These are phyloP conservation scores for Moricandia moricandioides DNA, from an alignment of 345 rosid species.

Conservation along the genomic window DNA sequence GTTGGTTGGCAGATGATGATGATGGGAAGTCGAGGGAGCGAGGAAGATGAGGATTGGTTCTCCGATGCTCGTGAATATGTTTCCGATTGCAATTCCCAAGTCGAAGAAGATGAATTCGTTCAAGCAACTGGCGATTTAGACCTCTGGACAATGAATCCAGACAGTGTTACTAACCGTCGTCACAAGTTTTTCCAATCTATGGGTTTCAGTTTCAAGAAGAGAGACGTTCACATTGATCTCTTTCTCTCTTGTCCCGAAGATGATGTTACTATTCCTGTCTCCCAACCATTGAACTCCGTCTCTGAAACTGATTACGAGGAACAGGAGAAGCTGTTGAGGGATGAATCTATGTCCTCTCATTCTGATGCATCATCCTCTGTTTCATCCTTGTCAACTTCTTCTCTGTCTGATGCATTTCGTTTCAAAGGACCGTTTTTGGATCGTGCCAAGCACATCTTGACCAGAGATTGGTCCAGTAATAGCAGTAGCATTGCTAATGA, in stretches of 20 bases:
- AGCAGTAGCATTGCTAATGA: constrained; percentile 33
- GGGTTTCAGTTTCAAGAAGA: constrained; percentile 39
- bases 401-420: constrained; percentile 31
- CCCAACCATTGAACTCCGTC: constrained; percentile 17
- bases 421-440: constrained; percentile 35
- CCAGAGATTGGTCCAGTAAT: constrained; percentile 31
- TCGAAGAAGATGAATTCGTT: constrained; percentile 36
- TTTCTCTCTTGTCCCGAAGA: background rate
- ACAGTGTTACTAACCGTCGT: constrained; percentile 59
- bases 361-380: constrained; percentile 13
- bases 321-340: constrained; percentile 30
- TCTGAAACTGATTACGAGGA: constrained; percentile 25
- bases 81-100: constrained; percentile 48
- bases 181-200: constrained; percentile 39
- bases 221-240: constrained; percentile 18
- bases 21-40: constrained; percentile 43
- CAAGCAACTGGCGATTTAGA: constrained; percentile 35
- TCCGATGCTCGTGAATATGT: constrained; percentile 64
- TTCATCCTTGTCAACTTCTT: constrained; percentile 28
- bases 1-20: constrained; percentile 7
- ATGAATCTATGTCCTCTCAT: constrained; percentile 26
- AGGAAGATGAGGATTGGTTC: constrained; percentile 48
- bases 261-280: background rate
- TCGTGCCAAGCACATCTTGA: constrained; percentile 35
- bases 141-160: constrained; percentile 52